Base-by-base conservation (phyloP, 179 eudicot genomes). In the Sideroxylon spinosum region DNA sequence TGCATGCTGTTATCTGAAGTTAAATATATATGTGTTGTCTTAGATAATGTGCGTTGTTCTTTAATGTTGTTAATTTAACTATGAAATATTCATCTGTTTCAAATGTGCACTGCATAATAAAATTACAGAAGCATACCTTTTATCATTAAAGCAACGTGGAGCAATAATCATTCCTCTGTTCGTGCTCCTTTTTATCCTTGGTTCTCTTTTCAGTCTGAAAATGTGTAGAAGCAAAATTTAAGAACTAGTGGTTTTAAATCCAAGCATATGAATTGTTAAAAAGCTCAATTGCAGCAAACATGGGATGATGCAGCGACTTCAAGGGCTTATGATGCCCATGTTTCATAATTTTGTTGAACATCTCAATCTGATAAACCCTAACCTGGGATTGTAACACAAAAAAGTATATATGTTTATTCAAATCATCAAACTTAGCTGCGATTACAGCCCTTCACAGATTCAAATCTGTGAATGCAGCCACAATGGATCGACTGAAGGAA, bases 261-360 rank as follows among this genome's bases (percentile, higher is more conserved):
- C n/a, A n/a, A n/a, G n/a, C n/a, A n/a, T n/a, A 25, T 75, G 28
- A 75, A 23, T 20, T 61, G 32, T 14, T 12, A 19, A 62, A 48
- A 63, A 25, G 59, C 59, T 46, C 25, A 68, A 9, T 4, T 7
- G 7, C 64, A 26, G n/a, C 23, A n/a, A n/a, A 74, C 9, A 9
- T 22, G 72, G 28, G 79, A 46, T 76, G 62, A 75, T 28, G 22
- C 50, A n/a, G n/a, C 32, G 82, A 77, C 78, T 86, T 84, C 25
- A 86, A 32, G 23, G 48, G 53, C 84, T 84, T 84, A 11, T 83
- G 81, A 17, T 77, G 77, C 55, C 89, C 85, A 4, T 81, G 78
- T 77, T 84, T 86, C 37, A 86, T 84, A 1, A 86, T 66, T 68
- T 78, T 84, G 76, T 85, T 83, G 29, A 87, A 82, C 90, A 87